Conservation (phyloP, 2,329 filamentous ascomycete species). For the Colletotrichum siamense region DNA sequence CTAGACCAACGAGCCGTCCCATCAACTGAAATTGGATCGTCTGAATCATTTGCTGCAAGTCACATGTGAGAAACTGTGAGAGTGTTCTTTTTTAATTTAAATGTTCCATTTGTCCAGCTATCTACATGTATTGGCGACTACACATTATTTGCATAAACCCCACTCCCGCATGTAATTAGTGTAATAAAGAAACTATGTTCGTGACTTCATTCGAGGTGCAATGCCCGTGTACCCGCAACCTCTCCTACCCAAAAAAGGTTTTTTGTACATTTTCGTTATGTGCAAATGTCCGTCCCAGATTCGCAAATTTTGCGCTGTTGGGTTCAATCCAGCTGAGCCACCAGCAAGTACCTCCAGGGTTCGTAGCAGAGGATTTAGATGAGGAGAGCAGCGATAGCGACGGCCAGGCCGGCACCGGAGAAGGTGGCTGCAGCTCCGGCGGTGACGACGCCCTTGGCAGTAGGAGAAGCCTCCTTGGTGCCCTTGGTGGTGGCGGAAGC, state of each 20-base stretch:
- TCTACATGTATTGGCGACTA: background rate
- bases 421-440: slow-evolving; percentile 9
- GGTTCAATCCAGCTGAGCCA: background rate
- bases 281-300: background rate
- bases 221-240: background rate
- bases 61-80: background rate
- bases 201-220: background rate
- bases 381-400: slow-evolving; percentile 5
- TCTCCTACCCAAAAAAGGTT: background rate
- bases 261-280: background rate
- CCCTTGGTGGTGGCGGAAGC: background rate
- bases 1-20: background rate
- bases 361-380: background rate
- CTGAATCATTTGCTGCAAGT: background rate
- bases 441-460: slow-evolving; percentile 2
- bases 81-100: background rate
- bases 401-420: slow-evolving; percentile 2
- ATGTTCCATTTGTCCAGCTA: background rate
- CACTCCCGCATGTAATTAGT: background rate
- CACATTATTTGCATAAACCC: background rate
- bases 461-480: background rate
- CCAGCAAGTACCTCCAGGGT: background rate
- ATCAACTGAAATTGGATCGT: background rate
- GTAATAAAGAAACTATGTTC: background rate
- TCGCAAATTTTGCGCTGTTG: background rate